Conservation (phyloP, 129 eudicot genomes). For the Tanacetum coccineum region DNA sequence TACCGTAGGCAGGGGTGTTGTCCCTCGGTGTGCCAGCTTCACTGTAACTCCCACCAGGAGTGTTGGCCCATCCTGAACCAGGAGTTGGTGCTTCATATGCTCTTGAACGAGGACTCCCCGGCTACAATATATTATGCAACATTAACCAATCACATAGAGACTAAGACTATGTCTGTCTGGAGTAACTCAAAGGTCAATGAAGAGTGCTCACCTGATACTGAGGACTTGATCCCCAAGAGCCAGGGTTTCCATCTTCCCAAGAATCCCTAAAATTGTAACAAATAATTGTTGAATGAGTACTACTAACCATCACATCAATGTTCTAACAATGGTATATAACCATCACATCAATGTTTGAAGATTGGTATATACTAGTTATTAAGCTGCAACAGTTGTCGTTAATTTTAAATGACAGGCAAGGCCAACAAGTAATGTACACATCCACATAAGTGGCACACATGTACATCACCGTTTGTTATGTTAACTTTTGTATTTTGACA, state of each 20-base stretch:
- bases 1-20: slow-evolving; percentile 69
- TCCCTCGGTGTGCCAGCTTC: slow-evolving; percentile 97
- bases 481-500: not conserved
- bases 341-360: slow-evolving; percentile 41
- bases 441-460: not conserved
- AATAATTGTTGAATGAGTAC: not conserved
- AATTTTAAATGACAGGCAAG: too few relatives aligned
- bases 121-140: slow-evolving; percentile 39
- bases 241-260: slow-evolving; percentile 99
- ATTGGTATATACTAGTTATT: not conserved
- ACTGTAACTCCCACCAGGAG: slow-evolving; percentile 73
- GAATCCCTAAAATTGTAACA: slow-evolving; percentile 57
- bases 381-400: not conserved
- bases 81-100: slow-evolving; percentile 97
- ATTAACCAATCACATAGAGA: not conserved
- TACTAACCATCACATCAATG: slow-evolving; percentile 46
- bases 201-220: slow-evolving; percentile 65
- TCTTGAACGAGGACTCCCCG: slow-evolving; percentile 87
- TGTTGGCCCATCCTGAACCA: slow-evolving; percentile 89
- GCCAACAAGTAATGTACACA: too few relatives aligned
- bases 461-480: not conserved
- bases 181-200: not conserved
- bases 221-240: slow-evolving; percentile 94
- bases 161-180: not conserved
- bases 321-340: not conserved